Base-by-base conservation (phyloP, 345 rosid species). In the Luvunga scandens region DNA sequence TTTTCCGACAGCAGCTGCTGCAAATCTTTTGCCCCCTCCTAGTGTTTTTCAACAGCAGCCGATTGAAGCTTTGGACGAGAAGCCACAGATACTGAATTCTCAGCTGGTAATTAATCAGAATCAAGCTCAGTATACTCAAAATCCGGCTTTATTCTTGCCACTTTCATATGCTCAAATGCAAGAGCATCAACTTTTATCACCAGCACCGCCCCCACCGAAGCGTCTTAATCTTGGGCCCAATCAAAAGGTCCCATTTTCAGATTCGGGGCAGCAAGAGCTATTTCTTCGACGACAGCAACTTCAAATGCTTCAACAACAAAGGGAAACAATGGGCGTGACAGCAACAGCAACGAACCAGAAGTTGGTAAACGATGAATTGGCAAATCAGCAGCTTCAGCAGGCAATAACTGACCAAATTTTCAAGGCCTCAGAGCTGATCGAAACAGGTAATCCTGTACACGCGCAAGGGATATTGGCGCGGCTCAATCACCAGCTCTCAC, bases 381-480 rank as follows among this genome's bases (percentile, higher is more conserved):
- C 82, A 66, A 87, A 85, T 79, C 92, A 90, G 68, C 97, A 88
- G 88, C 85, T 85, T 85, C 88, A 93, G 78, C 89, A 91, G 78
- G 87, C 91, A 59, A 81, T 91, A 79, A 85, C 88, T 55, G 91
- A 90, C 86, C 97, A 91, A 83, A 85, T 95, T 65, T 90, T 88
- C 84, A 89, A 91, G 88, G 92, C 94, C 55, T 90, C 95, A 84
- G 98, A 95, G 89, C 91, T 95, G 75, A 90, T 95, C 82, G 95
- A 88, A 85, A 85, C 92, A 59, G 91, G 92, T 81, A 90, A 91
- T 74, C 84, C 82, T 85, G 81, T 82, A 84, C 98, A 84, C 97
- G 99, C 99, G 92, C 98, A 94, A 89, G 99, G 89, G 98, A 96
- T 96, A 96, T 96, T 96, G 99, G 99, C 99, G 98, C 99, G 99